A percentile compares a stretch with the other conserved stretches of the same genome.
These are phyloP conservation scores for Fragaria iinumae DNA, from an alignment of 306 rosid genomes.

Conservation along the genomic window DNA sequence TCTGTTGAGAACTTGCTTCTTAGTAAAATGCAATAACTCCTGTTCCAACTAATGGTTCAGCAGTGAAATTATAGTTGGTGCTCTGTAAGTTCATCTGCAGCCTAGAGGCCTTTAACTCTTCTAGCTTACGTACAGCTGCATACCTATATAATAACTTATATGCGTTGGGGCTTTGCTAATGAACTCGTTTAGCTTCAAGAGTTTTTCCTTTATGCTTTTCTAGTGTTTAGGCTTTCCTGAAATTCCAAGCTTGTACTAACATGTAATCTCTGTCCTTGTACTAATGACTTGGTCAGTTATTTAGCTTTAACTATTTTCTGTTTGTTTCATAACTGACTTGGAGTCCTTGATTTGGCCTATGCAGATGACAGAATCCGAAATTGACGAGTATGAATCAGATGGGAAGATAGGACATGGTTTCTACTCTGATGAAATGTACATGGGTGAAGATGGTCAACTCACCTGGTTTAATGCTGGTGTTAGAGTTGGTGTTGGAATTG, in stretches of 20 bases:
- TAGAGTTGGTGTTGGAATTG: constrained; percentile 91
- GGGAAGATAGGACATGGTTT: constrained; percentile 55
- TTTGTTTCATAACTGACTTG: constrained; percentile 11
- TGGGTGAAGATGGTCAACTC: constrained; percentile 80
- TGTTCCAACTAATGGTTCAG: neutral
- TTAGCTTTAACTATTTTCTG: neutral
- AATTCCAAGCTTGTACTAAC: neutral
- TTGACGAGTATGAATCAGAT: constrained; percentile 56
- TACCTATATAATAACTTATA: neutral
- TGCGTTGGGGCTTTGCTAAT: neutral
- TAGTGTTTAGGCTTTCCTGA: neutral
- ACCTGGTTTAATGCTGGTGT: constrained; percentile 94
- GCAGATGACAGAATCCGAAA: constrained; percentile 63
- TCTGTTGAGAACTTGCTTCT: neutral
- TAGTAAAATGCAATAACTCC: neutral
- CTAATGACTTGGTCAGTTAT: no score
- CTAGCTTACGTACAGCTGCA: neutral
- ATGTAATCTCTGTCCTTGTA: neutral
- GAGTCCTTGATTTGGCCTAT: constrained; percentile 22
- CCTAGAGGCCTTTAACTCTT: neutral
- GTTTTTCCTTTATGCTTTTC: neutral
- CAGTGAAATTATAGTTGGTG: neutral
- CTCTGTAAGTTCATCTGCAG: neutral
- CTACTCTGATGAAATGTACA: constrained; percentile 67
- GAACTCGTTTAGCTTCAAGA: neutral